Conservation (phyloP, 108 stramenopile species). For the Cyclotella atomus region DNA sequence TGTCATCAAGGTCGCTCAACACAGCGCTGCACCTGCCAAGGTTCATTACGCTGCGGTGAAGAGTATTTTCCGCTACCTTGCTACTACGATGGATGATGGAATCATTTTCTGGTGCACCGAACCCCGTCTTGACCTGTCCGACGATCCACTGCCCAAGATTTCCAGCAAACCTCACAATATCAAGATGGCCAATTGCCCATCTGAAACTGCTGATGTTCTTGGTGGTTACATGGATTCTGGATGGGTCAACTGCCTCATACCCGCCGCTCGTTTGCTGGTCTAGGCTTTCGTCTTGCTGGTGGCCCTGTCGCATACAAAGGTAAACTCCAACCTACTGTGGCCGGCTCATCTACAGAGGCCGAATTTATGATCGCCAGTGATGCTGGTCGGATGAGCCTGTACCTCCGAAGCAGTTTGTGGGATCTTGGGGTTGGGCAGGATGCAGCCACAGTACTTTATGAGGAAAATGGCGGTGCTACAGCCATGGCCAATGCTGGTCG, state of each 20-base stretch:
- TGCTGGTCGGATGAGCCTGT: slow-evolving; percentile 30
- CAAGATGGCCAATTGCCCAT: not conserved
- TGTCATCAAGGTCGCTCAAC: not conserved
- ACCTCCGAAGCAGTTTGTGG: slow-evolving; percentile 27
- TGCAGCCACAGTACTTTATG: slow-evolving; percentile 22
- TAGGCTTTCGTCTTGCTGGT: slow-evolving; percentile 26
- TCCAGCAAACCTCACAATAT: not conserved
- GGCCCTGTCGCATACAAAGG: slow-evolving; percentile 29
- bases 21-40: not conserved
- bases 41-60: not conserved
- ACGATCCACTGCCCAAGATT: slow-evolving; percentile 1
- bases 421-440: slow-evolving; percentile 37
- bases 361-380: slow-evolving; percentile 16
- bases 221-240: not conserved
- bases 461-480: slow-evolving; percentile 20
- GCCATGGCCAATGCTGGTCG: slow-evolving; percentile 14
- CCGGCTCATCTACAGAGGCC: slow-evolving; percentile 34
- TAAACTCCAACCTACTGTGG: slow-evolving; percentile 26
- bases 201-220: not conserved
- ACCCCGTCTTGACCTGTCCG: slow-evolving; percentile 2
- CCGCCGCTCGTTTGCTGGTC: slow-evolving; percentile 28
- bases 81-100: slow-evolving; percentile 4
- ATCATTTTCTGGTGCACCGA: slow-evolving; percentile 29
- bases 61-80: not conserved
- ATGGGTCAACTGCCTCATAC: not conserved